Base-by-base conservation (phyloP, 2,329 filamentous ascomycete genomes). In the Plenodomus biglobosus region DNA sequence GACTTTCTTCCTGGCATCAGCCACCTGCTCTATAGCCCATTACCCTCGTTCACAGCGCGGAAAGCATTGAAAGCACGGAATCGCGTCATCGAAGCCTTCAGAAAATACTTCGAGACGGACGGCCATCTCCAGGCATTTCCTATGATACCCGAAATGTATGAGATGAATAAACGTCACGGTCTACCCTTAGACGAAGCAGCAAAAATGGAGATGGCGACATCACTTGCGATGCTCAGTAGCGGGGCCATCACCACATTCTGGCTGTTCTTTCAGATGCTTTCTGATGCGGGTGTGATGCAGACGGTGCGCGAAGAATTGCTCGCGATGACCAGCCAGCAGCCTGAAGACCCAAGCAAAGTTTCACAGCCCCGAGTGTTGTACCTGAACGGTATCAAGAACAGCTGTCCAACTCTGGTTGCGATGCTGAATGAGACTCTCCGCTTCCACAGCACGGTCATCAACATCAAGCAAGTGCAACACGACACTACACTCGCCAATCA, bases 371-470 rank as follows among this genome's bases (percentile, higher is more conserved):
- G 48, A 18, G 46, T 55, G 16, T 45, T 72, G 19, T 61, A 72
- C 42, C 62, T 76, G 2, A 65, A 62, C 8, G 54, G 42, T 6
- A 50, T 76, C 8, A 74, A 72, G 38, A 52, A 61, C 1, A 56
- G 44, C 2, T 77, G 74, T 50, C 71, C 73, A 2, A 62, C 75
- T 0, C 50, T 79, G 3, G 48, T 71, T 2, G 75, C 75, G 6
- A 66, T 69, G 2, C 70, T 73, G 35, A 69, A 77, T 40, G 76
- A 78, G 51, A 68, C 68, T 1, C 64, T 78, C 8, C 72, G 76
- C 3, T 63, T 65, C 40, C 61, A 68, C 38, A 69, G 68, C 19
- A 71, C 71, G 21, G 72, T 72, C 3, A 67, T 69, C 30, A 74
- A 71, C 35, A 56, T 64, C 38, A 68, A 74, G 15, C 48, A 68